Percentiles rank a stretch among this genome's conserved stretches.
Evolutionary conservation across 352 stramenopile genomes (phyloP).

Genomic region (Phytophthora uliginosa): DNA sequence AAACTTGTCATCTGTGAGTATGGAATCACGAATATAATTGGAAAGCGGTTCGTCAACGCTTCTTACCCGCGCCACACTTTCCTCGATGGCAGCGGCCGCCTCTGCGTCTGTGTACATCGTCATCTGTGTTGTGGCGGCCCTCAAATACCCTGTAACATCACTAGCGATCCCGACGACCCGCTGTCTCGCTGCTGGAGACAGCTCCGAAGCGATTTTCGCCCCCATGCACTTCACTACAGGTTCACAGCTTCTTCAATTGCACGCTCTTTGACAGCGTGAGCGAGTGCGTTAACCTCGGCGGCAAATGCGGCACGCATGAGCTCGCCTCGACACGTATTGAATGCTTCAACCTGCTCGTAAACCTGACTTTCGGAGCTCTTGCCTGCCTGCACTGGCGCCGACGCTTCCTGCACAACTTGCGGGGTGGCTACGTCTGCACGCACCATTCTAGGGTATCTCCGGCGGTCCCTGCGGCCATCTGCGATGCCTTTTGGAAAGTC

Average conservation of each 20-base stretch:
- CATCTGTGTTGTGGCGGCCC: not conserved
- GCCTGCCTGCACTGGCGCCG: too few species aligned
- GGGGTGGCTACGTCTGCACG: too few species aligned
- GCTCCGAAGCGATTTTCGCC: not conserved
- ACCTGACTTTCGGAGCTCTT: not conserved
- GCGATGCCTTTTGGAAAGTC: too few species aligned
- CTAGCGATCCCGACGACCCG: not conserved
- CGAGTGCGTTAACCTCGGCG: not conserved
- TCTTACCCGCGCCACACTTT: not conserved
- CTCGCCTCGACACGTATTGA: not conserved
- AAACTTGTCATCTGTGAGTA: not conserved
- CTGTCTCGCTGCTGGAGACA: not conserved
- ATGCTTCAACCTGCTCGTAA: not conserved
- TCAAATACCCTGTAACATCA: not conserved
- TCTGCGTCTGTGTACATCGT: not conserved
- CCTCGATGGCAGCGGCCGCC: not conserved
- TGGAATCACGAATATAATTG: not conserved
- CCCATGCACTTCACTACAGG: not conserved
- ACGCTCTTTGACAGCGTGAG: not conserved
- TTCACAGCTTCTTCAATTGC: not conserved
- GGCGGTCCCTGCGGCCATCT: too few species aligned
- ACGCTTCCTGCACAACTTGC: too few species aligned
- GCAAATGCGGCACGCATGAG: not conserved
- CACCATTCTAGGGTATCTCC: too few species aligned
- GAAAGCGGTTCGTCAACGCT: not conserved